These are phyloP conservation scores for Rhamnella rubrinervis DNA, from an alignment of 331 rosid genomes.

Conservation along the genomic window DNA sequence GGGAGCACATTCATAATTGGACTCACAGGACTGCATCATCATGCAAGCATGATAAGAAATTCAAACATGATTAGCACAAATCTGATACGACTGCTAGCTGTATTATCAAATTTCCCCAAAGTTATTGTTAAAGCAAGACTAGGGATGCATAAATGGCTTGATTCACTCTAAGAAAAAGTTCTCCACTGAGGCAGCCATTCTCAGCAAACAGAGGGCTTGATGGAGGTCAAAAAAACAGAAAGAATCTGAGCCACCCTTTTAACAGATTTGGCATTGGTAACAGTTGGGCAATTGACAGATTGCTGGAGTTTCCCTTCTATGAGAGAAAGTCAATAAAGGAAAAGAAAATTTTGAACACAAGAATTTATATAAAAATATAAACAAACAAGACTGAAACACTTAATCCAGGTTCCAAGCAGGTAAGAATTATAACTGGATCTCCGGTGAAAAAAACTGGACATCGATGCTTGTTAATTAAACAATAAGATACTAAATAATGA, in stretches of 20 bases:
- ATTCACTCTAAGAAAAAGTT: too few relatives aligned
- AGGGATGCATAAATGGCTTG: too few relatives aligned
- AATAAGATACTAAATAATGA: conserved; percentile 8
- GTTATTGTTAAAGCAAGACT: background rate
- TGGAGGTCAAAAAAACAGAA: too few relatives aligned
- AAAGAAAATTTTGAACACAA: background rate
- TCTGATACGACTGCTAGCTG: background rate
- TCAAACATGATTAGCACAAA: conserved; percentile 2
- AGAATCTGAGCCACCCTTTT: too few relatives aligned
- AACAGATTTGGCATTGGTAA: too few relatives aligned
- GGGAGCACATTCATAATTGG: conserved; percentile 92
- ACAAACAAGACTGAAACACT: conserved; percentile 1
- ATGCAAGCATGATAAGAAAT: conserved; percentile 4
- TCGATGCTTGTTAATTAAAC: conserved; percentile 11
- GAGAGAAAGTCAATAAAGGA: too few relatives aligned
- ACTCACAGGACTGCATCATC: conserved; percentile 77
- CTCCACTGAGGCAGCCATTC: too few relatives aligned
- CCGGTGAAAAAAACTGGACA: background rate
- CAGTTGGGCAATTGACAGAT: too few relatives aligned
- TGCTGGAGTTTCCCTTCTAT: too few relatives aligned
- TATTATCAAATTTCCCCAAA: conserved; percentile 10
- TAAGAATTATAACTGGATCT: background rate
- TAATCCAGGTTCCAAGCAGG: background rate
- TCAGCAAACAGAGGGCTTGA: too few relatives aligned
- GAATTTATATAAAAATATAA: background rate